These are phyloP conservation scores for Coemansia sp. DNA, from an alignment of 192 early-diverging fungal genomes.

Conservation along the genomic window DNA sequence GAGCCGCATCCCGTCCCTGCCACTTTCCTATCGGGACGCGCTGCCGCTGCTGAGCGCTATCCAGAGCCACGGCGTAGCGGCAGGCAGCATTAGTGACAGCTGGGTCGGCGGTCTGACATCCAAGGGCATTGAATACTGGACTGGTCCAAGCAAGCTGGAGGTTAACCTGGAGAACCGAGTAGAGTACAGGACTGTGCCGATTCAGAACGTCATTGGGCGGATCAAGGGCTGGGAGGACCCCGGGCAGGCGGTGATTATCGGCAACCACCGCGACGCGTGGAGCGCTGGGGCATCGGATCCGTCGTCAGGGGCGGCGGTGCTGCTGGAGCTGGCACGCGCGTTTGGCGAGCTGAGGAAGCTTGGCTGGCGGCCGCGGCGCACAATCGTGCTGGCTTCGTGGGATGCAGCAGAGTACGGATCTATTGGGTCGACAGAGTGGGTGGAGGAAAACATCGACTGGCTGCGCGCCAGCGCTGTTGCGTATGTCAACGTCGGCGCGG, in stretches of 20 bases:
- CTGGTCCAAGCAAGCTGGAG: slow-evolving; percentile 51
- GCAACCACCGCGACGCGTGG: slow-evolving; percentile 70
- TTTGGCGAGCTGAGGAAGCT: slow-evolving; percentile 54
- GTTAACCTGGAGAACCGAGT: slow-evolving; percentile 56
- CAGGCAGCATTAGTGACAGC: slow-evolving; percentile 15
- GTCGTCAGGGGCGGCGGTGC: slow-evolving; percentile 57
- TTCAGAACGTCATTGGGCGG: slow-evolving; percentile 62
- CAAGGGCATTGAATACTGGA: slow-evolving; percentile 52
- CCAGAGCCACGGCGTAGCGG: slow-evolving; percentile 43
- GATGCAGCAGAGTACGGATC: slow-evolving; percentile 67
- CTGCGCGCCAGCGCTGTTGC: slow-evolving; percentile 51
- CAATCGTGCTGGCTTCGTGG: slow-evolving; percentile 62
- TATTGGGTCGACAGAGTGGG: slow-evolving; percentile 66
- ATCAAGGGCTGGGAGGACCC: slow-evolving; percentile 56
- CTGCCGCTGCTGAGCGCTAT: slow-evolving; percentile 56
- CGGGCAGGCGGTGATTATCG: slow-evolving; percentile 55
- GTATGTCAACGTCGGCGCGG: slow-evolving; percentile 61
- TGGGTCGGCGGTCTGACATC: slow-evolving; percentile 57
- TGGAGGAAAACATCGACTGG: slow-evolving; percentile 58
- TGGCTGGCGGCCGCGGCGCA: slow-evolving; percentile 63
- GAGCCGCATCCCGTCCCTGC: slow-evolving; percentile 61
- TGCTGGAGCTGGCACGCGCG: slow-evolving; percentile 56
- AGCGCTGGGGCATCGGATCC: slow-evolving; percentile 63
- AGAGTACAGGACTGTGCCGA: slow-evolving; percentile 47
- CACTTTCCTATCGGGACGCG: slow-evolving; percentile 62